Conservation (phyloP, 768 basidiomycete genomes). For the Hirschioporus abietinus region DNA sequence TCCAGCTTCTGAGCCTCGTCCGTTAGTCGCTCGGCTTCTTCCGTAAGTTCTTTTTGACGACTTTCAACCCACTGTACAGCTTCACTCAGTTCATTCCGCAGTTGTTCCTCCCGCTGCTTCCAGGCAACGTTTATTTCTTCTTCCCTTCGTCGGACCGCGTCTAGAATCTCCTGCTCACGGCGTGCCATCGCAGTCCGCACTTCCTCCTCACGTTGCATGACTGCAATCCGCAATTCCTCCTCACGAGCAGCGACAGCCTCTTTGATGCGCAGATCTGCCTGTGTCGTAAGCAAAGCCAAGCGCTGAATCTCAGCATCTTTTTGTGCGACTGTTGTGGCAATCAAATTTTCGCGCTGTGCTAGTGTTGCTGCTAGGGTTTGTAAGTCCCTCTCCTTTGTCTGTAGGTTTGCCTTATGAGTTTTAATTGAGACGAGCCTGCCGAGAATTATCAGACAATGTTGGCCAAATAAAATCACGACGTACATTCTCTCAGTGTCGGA, state of each 20-base stretch:
- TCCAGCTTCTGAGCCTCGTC: slow-evolving; percentile 40
- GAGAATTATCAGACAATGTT: neutral
- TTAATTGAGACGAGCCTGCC: slow-evolving; percentile 62
- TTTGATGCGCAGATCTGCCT: slow-evolving; percentile 41
- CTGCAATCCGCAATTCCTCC: slow-evolving; percentile 59
- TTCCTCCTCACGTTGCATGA: slow-evolving; percentile 66
- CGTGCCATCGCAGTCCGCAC: slow-evolving; percentile 57
- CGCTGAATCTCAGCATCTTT: slow-evolving; percentile 55
- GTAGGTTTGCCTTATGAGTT: slow-evolving; percentile 48
- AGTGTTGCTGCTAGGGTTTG: slow-evolving; percentile 49
- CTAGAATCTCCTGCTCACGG: slow-evolving; percentile 69
- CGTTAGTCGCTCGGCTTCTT: slow-evolving; percentile 46
- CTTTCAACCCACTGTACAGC: slow-evolving; percentile 41
- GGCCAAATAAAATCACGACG: slow-evolving; percentile 16
- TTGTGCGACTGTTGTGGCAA: slow-evolving; percentile 40
- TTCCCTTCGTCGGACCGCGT: slow-evolving; percentile 59
- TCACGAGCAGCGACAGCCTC: slow-evolving; percentile 60
- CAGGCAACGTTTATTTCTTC: slow-evolving; percentile 60
- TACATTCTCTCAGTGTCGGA: slow-evolving; percentile 77
- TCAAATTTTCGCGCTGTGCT: slow-evolving; percentile 48
- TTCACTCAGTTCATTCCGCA: slow-evolving; percentile 40
- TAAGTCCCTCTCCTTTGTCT: slow-evolving; percentile 62
- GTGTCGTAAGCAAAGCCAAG: slow-evolving; percentile 32
- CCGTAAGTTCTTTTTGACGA: slow-evolving; percentile 48
- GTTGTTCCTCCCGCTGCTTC: slow-evolving; percentile 43